These are phyloP conservation scores for Plenodomus lindquistii DNA, from an alignment of 2,329 filamentous ascomycete species.

Conservation along the genomic window DNA sequence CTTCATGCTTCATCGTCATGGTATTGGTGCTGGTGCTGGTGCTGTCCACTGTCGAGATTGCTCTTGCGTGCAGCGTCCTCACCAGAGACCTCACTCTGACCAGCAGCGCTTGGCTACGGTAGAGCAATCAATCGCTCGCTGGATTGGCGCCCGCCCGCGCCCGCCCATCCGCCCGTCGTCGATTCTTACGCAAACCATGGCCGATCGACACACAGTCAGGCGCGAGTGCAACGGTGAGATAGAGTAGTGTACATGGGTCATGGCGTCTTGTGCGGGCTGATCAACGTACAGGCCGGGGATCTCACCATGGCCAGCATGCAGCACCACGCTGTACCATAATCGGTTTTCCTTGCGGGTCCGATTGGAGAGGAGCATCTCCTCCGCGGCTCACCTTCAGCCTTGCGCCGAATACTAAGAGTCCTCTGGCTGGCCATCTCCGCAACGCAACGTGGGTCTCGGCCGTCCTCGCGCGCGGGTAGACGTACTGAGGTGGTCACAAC, in stretches of 20 bases:
- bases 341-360: neutral
- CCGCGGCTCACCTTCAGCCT: constrained; percentile 7
- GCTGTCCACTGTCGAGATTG: neutral
- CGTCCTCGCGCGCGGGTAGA: neutral
- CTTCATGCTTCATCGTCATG: constrained; percentile 1
- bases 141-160: constrained; percentile 20
- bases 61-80: neutral
- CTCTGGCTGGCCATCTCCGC: neutral
- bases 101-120: constrained; percentile 19
- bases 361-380: constrained; percentile 5
- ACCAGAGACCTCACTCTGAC: constrained; percentile 22
- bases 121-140: constrained; percentile 24
- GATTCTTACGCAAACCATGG: constrained; percentile 20
- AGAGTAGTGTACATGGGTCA: constrained; percentile 1
- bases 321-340: constrained; percentile 2
- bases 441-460: neutral
- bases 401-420: neutral
- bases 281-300: constrained; percentile 3
- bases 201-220: constrained; percentile 22
- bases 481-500: constrained; percentile 4
- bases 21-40: neutral
- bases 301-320: neutral
- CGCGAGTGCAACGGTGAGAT: constrained; percentile 17
- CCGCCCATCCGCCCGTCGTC: constrained; percentile 28
- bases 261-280: constrained; percentile 2